A percentile compares a stretch with the other conserved stretches of the same genome.
These are phyloP conservation scores for Hyparrhenia diplandra DNA, from an alignment of 176 grass and related monocot genomes.

Conservation along the genomic window DNA sequence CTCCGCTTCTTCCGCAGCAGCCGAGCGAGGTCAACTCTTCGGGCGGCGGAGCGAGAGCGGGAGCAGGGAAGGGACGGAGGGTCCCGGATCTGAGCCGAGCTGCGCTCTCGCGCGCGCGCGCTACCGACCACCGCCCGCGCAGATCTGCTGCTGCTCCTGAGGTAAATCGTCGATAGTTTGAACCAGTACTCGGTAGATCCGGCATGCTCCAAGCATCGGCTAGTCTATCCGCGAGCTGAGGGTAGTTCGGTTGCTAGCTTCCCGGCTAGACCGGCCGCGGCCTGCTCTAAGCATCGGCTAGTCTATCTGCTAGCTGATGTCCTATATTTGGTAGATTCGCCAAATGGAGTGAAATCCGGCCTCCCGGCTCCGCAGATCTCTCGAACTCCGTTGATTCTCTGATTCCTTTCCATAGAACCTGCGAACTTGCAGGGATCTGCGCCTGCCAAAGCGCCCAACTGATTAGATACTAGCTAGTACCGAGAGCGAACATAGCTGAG, in stretches of 20 bases:
- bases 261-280: not conserved
- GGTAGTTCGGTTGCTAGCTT: not conserved
- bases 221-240: not conserved
- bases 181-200: conserved; percentile 15
- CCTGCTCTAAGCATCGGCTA: not conserved
- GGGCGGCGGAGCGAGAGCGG: not conserved
- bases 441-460: not conserved
- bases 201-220: no score
- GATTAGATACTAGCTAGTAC: not conserved
- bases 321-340: conserved; percentile 23
- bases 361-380: conserved; percentile 6
- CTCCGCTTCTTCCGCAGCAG: not conserved
- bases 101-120: not conserved
- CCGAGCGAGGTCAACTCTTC: not conserved
- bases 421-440: conserved; percentile 13
- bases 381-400: not conserved
- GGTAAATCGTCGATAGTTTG: conserved; percentile 14
- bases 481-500: not conserved
- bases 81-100: conserved; percentile 35
- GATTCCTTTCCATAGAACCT: not conserved
- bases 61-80: not conserved
- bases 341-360: not conserved
- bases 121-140: not conserved
- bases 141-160: conserved; percentile 23
- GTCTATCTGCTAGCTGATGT: not conserved